Evolutionary conservation across 2,329 filamentous ascomycete genomes (phyloP).

Genomic region (Rhynchosporium agropyri): DNA sequence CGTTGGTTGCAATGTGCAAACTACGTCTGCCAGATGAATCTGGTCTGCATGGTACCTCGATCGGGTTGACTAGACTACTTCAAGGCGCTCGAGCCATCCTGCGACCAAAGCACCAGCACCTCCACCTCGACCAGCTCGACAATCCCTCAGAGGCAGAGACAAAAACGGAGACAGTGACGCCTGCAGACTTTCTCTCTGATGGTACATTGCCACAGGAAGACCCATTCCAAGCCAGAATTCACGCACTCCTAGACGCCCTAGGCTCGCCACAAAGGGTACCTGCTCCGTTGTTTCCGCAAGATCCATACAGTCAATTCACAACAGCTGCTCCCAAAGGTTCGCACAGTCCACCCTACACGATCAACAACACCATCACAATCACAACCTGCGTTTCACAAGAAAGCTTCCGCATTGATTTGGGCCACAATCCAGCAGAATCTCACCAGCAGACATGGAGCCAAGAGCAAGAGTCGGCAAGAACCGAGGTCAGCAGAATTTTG

Average conservation of each 20-base stretch:
- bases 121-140: not conserved
- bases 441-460: slow-evolving; percentile 61
- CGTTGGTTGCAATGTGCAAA: slow-evolving; percentile 3
- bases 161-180: too few species aligned
- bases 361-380: too few species aligned
- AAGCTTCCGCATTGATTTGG: not conserved
- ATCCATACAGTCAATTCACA: too few species aligned
- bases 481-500: slow-evolving; percentile 82
- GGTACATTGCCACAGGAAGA: too few species aligned
- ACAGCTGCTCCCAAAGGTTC: too few species aligned
- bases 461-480: slow-evolving; percentile 77
- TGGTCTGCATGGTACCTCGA: not conserved
- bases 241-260: too few species aligned
- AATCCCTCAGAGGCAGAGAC: too few species aligned
- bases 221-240: too few species aligned
- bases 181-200: too few species aligned
- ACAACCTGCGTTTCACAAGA: not conserved
- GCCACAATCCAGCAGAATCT: not conserved
- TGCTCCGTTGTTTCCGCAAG: too few species aligned
- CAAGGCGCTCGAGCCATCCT: not conserved
- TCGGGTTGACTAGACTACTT: not conserved
- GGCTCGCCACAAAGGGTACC: too few species aligned
- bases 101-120: not conserved
- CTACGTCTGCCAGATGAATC: not conserved
- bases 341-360: too few species aligned